Percentiles rank a stretch among this genome's conserved stretches.
These are phyloP conservation scores for Dictyophora rubrovolvata DNA, from an alignment of 768 basidiomycete genomes.

Conservation along the genomic window DNA sequence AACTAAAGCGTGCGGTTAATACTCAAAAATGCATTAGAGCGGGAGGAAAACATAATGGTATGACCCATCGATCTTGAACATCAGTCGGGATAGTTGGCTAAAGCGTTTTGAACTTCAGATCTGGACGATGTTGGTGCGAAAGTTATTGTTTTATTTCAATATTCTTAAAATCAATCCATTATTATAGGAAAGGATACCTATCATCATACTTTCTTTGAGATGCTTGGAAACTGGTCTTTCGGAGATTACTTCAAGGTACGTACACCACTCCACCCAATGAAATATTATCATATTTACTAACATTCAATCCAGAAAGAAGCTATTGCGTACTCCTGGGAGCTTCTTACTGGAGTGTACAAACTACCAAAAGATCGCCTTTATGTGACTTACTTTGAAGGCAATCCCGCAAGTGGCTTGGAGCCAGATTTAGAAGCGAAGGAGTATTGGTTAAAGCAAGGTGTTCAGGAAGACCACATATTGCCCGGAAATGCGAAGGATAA, in stretches of 20 bases:
- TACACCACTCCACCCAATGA: neutral
- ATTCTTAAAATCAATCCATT: neutral
- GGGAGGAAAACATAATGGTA: constrained; percentile 97
- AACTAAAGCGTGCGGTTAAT: constrained; percentile 89
- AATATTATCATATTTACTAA: neutral
- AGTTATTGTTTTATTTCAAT: neutral
- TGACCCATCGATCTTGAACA: neutral
- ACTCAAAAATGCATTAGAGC: constrained; percentile 98
- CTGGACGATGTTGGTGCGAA: constrained; percentile 83
- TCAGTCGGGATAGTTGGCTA: neutral
- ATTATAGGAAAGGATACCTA: constrained; percentile 70
- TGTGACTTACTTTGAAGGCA: constrained; percentile 97
- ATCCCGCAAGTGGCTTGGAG: constrained; percentile 71
- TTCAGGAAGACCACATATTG: constrained; percentile 81
- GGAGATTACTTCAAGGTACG: constrained; percentile 98
- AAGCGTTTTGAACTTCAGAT: constrained; percentile 40
- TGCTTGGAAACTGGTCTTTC: constrained; percentile 99
- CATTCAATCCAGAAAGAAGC: constrained; percentile 67
- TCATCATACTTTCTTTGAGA: constrained; percentile 98
- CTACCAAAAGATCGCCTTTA: constrained; percentile 88
- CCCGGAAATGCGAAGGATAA: constrained; percentile 96
- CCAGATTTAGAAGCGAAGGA: constrained; percentile 84
- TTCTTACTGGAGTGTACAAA: constrained; percentile 81
- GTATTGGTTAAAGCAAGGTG: constrained; percentile 82
- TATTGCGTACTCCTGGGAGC: constrained; percentile 86